Percentiles rank a stretch among this genome's conserved stretches.
phyloP scores from a whole-genome alignment of 192 early-diverging fungal genomes.

The Coemansia sp. region DNA sequence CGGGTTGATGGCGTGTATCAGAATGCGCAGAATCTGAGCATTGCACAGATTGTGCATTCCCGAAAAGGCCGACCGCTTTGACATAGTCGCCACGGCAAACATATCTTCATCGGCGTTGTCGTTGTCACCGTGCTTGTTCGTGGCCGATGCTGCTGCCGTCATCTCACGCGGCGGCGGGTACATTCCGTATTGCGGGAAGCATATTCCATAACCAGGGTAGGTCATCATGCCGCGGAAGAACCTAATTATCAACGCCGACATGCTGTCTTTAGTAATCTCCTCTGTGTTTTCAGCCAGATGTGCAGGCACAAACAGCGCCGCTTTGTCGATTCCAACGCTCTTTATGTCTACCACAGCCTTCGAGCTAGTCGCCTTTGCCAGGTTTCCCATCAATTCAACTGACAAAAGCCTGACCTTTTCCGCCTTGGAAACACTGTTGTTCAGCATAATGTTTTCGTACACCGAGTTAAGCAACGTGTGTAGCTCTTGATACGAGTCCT shows the following conservation, averaged over 20 bases:
- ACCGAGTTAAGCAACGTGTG: constrained; percentile 29
- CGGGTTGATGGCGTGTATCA: constrained; percentile 34
- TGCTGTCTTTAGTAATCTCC: constrained; percentile 16
- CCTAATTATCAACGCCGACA: constrained; percentile 34
- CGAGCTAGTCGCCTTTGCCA: constrained; percentile 32
- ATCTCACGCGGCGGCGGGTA: constrained; percentile 35
- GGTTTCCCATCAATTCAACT: constrained; percentile 23
- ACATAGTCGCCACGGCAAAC: constrained; percentile 18
- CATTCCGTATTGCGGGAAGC: constrained; percentile 49
- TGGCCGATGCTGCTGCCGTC: not conserved
- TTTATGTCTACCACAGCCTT: constrained; percentile 11
- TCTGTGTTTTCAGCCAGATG: not conserved
- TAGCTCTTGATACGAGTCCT: constrained; percentile 46
- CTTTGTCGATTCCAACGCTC: constrained; percentile 17
- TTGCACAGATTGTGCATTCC: constrained; percentile 43
- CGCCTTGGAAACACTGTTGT: constrained; percentile 14
- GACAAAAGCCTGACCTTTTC: constrained; percentile 46
- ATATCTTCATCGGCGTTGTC: constrained; percentile 1
- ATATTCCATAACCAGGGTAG: constrained; percentile 44
- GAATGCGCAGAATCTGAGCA: constrained; percentile 45
- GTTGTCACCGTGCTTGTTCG: not conserved
- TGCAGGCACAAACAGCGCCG: constrained; percentile 21
- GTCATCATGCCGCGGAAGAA: constrained; percentile 53
- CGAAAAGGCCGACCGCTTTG: constrained; percentile 8
- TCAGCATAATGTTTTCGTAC: constrained; percentile 32